A percentile compares a stretch with the other conserved stretches of the same genome.
Conservation (phyloP, 2,329 filamentous ascomycete genomes). For the Alternaria incomplexa region DNA sequence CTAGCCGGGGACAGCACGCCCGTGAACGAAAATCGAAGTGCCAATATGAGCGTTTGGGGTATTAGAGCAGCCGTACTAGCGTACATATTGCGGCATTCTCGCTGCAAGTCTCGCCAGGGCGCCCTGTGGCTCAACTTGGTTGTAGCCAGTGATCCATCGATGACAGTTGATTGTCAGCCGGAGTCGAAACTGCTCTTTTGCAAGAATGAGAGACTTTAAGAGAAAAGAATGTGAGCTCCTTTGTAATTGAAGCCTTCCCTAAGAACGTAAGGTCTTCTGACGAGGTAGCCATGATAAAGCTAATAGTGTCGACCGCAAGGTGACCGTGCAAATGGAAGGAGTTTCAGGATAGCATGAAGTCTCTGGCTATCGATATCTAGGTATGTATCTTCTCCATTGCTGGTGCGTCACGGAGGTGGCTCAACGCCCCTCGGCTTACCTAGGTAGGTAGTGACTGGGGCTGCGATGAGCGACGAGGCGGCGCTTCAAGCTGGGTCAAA, state of each 20-base stretch:
- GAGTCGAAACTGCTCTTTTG: not conserved
- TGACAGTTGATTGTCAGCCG: not conserved
- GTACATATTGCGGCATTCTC: not conserved
- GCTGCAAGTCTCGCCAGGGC: not conserved
- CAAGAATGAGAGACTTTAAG: not conserved
- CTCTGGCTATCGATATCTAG: not conserved
- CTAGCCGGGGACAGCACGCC: slow-evolving; percentile 7
- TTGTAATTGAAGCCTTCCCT: not conserved
- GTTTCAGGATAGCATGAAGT: not conserved
- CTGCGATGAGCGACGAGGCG: not conserved
- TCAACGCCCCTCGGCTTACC: not conserved
- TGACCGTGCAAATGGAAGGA: not conserved
- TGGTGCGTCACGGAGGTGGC: not conserved
- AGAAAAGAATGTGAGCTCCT: not conserved
- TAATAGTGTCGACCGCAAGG: not conserved
- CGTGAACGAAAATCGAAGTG: not conserved
- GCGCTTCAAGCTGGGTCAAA: not conserved
- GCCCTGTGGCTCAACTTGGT: not conserved
- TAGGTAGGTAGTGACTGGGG: not conserved
- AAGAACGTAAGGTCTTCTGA: not conserved
- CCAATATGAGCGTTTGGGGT: not conserved
- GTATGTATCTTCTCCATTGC: not conserved
- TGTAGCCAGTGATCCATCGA: not conserved
- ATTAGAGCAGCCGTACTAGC: not conserved
- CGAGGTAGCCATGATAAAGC: not conserved